phyloP scores from a whole-genome alignment of 306 rosid genomes.

The Parietaria judaica region DNA sequence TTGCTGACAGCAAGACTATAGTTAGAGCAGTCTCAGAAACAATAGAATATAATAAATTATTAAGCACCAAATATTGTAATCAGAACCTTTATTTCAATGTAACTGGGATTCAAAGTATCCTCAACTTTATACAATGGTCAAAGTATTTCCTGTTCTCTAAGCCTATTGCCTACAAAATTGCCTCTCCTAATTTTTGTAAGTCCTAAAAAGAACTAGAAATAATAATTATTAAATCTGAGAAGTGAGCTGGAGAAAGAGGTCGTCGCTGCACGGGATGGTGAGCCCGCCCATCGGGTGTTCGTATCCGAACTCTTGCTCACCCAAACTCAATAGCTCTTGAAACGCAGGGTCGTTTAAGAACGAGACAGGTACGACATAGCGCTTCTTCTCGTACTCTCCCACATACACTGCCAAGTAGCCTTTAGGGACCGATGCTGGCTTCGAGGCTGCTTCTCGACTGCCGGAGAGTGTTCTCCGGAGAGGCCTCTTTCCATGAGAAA shows the following conservation, averaged over 20 bases:
- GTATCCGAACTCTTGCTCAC: constrained; percentile 24
- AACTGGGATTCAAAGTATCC: too few species aligned
- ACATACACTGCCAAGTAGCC: constrained; percentile 25
- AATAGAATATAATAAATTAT: too few species aligned
- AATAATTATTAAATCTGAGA: constrained; percentile 6
- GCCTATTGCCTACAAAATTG: neutral
- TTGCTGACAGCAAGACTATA: too few species aligned
- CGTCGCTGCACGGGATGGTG: constrained; percentile 22
- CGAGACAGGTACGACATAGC: constrained; percentile 19
- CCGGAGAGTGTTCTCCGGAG: constrained; percentile 3
- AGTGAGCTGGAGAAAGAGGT: constrained; percentile 19
- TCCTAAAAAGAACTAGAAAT: neutral
- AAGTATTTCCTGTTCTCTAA: neutral
- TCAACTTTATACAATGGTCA: neutral
- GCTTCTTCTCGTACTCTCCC: constrained; percentile 19
- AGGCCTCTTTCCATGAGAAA: constrained; percentile 5
- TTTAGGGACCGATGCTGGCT: constrained; percentile 7
- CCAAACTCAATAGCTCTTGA: constrained; percentile 12
- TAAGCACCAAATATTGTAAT: too few species aligned
- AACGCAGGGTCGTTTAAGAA: constrained; percentile 21
- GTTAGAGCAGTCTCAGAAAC: too few species aligned
- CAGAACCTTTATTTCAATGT: too few species aligned
- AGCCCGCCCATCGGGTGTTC: constrained; percentile 19
- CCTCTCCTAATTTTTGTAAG: neutral
- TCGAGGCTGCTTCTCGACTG: neutral